Evolutionary conservation across 192 early-diverging fungal genomes (phyloP), one percentile per base, ranked within the genome.

Genomic region (Glomus cerebriforme): DNA sequence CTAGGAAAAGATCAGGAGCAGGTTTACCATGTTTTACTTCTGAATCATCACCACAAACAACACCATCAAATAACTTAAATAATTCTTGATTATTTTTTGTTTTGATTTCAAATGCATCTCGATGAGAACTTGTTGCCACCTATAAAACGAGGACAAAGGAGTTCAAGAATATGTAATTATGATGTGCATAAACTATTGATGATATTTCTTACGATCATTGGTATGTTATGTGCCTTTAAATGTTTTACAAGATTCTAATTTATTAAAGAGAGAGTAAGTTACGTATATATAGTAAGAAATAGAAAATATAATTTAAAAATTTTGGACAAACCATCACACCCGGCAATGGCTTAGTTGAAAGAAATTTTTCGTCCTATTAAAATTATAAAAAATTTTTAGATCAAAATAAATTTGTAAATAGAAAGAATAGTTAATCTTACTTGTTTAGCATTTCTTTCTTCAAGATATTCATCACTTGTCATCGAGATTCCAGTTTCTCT

Each of bases 1-100:
- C 90, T 19, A 92, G 86, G 84, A 97, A 99, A 35, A 97, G 88
- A 77, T 99, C 97, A 6, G 97, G 97, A 24, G 90, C 86, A 3
- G 97, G 97, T 85, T 99, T 99, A 9, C 95, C 92, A 62, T 87
- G 81, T 63, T 83, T 82, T 59, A 99, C 89, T 7, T 84, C 89
- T 7, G 92, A 85, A 79, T 99, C 96, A 81, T 99, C 95, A n/a
- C 96, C 97, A 75, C 94, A 95, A 2, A 93, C 92, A 79, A 97
- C 87, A 49, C 90, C 83, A 59, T 92, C 91, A 85, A 99, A 99
- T 60, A 94, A 84, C 2, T 75, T 77, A 81, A 99, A 99, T 29
- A 97, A 82, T 0, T 87, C 85, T 35, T 85, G 81, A 82, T 97
- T 89, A 19, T 88, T 87, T 0, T 73, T 77, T 19, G 95, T 89